Evolutionary conservation across 2,329 filamentous ascomycete genomes (phyloP), one percentile per base, ranked within the genome.

Genomic region (Corynespora cassiicola): DNA sequence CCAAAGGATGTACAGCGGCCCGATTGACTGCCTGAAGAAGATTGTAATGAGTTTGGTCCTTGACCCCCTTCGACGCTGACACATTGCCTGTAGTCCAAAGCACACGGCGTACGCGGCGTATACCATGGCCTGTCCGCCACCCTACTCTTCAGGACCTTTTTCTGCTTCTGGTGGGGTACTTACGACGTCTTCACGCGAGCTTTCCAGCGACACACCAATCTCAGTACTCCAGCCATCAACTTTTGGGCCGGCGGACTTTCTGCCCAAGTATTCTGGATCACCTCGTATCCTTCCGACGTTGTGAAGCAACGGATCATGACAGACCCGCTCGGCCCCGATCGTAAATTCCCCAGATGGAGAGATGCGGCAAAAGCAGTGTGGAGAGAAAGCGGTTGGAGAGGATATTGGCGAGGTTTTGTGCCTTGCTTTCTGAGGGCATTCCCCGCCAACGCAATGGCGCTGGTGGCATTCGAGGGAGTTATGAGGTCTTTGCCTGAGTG

Each of bases 251-350:
- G 94, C 3, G 94, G 94, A 0, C 73, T 97, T 34, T 91, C 87
- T 31, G 94, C 94, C 0, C 94, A 99, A 75, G 73, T 96, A 11
- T 99, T 96, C 65, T 99, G 94, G 94, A 68, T 96, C 27, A 89
- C 87, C 12, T 88, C 87, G 50, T 97, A 97, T 64, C 92, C 94
- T 2, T 88, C 84, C 31, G 92, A 97, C 65, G 88, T 96, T 15
- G 85, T 97, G 38, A 97, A 97, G 78, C 92, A 97, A 75, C 80
- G 90, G 20, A 87, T 99, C 64, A 97, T 99, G 94, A 96, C 92
- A 10, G 94, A 97, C 70, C 84, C 88, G 4, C 73, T 97, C 35
- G 91, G 87, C 1, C 36, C 57, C 3, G 58, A 54, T 41, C 79
- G 83, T 46, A 81, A 75, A 52, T 97, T 91, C 63, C 75, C 71